These are phyloP conservation scores for Primulina tabacum DNA, from an alignment of 257 asterid genomes.

Conservation along the genomic window DNA sequence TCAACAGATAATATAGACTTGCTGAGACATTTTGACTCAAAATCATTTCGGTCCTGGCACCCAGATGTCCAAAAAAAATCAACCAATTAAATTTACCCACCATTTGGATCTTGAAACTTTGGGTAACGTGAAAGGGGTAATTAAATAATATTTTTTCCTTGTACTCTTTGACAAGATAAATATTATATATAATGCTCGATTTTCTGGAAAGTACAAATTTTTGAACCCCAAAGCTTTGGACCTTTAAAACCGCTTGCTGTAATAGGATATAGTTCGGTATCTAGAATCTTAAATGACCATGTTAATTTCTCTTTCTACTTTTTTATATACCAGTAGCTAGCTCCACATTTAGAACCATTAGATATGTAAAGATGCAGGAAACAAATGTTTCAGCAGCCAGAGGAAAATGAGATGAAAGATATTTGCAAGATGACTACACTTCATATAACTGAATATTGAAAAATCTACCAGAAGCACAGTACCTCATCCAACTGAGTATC, in stretches of 20 bases:
- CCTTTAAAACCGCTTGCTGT: not conserved
- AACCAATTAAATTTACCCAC: constrained; percentile 19
- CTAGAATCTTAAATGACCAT: not conserved
- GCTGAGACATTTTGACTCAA: constrained; percentile 8
- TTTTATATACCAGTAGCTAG: constrained; percentile 3
- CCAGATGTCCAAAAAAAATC: constrained; percentile 12
- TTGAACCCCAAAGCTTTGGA: constrained; percentile 16
- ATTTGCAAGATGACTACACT: constrained; percentile 10
- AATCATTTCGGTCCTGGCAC: not conserved
- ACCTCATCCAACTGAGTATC: constrained; percentile 84
- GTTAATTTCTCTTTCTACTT: not conserved
- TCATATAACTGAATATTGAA: not conserved
- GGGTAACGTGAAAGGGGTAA: not conserved
- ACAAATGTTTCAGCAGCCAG: constrained; percentile 15
- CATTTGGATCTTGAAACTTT: constrained; percentile 6
- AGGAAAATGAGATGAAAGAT: constrained; percentile 12
- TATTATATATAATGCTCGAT: not conserved
- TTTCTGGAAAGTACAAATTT: not conserved
- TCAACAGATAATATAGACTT: not conserved
- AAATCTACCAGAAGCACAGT: constrained; percentile 14
- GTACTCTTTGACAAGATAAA: not conserved
- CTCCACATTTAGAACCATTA: constrained; percentile 4
- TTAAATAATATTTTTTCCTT: not conserved
- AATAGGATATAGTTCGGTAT: not conserved
- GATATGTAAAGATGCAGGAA: constrained; percentile 4